Percentiles rank a stretch among this genome's conserved stretches.
phyloP scores from a whole-genome alignment of 768 basidiomycete species.

The Ramaria sp. region DNA sequence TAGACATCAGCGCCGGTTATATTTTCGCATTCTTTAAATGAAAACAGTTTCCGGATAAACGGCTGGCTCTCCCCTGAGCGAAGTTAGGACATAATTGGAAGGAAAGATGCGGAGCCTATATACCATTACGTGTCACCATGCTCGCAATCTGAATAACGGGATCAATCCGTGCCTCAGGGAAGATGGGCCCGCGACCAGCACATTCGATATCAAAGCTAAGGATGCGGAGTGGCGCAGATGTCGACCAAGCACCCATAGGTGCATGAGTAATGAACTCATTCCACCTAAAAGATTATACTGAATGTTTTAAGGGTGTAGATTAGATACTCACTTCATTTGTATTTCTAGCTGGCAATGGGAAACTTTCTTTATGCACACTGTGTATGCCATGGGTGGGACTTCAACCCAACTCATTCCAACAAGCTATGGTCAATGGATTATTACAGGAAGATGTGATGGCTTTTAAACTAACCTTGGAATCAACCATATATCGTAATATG shows the following conservation, averaged over 20 bases:
- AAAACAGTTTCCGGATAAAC: slow-evolving; percentile 9
- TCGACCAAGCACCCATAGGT: slow-evolving; percentile 33
- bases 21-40: slow-evolving; percentile 36
- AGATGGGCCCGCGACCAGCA: slow-evolving; percentile 36
- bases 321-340: slow-evolving; percentile 22
- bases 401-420: slow-evolving; percentile 42
- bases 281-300: neutral
- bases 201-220: slow-evolving; percentile 41
- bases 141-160: slow-evolving; percentile 40
- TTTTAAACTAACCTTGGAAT: slow-evolving; percentile 24
- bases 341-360: slow-evolving; percentile 35
- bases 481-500: slow-evolving; percentile 37
- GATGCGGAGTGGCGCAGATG: slow-evolving; percentile 32
- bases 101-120: slow-evolving; percentile 21
- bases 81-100: neutral
- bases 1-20: slow-evolving; percentile 38
- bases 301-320: slow-evolving; percentile 8
- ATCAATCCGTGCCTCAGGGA: slow-evolving; percentile 36
- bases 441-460: neutral
- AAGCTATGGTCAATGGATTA: slow-evolving; percentile 17
- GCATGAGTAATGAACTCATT: slow-evolving; percentile 20
- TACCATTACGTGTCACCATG: slow-evolving; percentile 38
- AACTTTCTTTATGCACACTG: slow-evolving; percentile 19
- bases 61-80: neutral
- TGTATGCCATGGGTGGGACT: slow-evolving; percentile 25